A percentile compares a stretch with the other conserved stretches of the same genome.
Evolutionary conservation across 2,329 filamentous ascomycete genomes (phyloP).

Genomic region (Metarhizium brunneum): DNA sequence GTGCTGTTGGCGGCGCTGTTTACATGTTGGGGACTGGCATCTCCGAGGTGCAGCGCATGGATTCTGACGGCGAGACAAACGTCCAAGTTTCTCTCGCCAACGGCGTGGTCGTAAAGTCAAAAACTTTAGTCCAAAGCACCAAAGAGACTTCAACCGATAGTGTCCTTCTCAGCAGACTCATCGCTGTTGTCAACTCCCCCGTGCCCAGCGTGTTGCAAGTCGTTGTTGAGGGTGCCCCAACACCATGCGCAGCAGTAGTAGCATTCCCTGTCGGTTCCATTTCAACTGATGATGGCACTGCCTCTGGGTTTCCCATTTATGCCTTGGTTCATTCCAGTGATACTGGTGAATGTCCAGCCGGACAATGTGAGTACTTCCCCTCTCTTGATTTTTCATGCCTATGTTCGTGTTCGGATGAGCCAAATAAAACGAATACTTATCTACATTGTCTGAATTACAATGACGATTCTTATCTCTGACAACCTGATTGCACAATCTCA

Average conservation of each 20-base stretch:
- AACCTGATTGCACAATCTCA: conserved; percentile 59
- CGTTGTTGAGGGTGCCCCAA: conserved; percentile 64
- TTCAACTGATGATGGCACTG: conserved; percentile 17
- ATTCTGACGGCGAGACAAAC: conserved; percentile 14
- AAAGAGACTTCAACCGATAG: conserved; percentile 18
- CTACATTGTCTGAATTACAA: conserved; percentile 98
- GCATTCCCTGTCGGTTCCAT: conserved; percentile 51
- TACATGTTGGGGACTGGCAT: conserved; percentile 77
- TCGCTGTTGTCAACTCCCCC: conserved; percentile 60
- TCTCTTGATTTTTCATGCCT: conserved; percentile 8
- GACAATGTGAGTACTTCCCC: conserved; percentile 69
- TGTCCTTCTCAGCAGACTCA: conserved; percentile 45
- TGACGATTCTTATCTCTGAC: conserved; percentile 86
- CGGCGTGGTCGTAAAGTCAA: conserved; percentile 46
- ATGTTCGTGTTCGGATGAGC: conserved; percentile 69
- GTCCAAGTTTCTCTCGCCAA: conserved; percentile 45
- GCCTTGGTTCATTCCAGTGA: conserved; percentile 74
- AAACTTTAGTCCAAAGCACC: conserved; percentile 38
- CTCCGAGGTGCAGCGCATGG: conserved; percentile 18
- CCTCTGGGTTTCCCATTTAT: conserved; percentile 40
- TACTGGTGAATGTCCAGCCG: conserved; percentile 78
- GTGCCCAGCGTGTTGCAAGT: conserved; percentile 59
- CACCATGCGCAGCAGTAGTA: conserved; percentile 64
- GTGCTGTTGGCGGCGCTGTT: conserved; percentile 81
- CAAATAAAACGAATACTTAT: conserved; percentile 81